Conservation (phyloP, 2,329 filamentous ascomycete genomes). For the Thermoascus crustaceus region DNA sequence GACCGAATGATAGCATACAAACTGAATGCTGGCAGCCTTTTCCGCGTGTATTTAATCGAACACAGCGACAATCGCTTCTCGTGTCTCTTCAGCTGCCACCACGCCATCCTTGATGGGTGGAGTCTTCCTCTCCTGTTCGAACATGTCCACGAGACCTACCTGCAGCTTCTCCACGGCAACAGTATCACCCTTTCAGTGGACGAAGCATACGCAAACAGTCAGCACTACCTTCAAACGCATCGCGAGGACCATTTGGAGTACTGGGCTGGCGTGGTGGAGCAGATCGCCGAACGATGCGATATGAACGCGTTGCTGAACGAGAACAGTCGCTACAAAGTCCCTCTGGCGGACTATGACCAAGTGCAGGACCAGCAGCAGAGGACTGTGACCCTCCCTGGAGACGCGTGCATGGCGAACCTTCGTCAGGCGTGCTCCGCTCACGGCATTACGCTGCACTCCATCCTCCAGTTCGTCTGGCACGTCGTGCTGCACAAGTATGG, state of each 20-base stretch:
- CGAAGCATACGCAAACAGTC: background rate
- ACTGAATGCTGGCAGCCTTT: background rate
- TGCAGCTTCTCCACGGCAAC: background rate
- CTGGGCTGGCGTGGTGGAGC: background rate
- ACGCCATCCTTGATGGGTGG: slow-evolving; percentile 1
- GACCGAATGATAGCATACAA: background rate
- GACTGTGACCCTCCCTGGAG: background rate
- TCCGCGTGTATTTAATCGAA: background rate
- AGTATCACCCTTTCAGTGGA: background rate
- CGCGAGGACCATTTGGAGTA: background rate
- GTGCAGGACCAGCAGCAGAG: background rate
- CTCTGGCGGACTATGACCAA: slow-evolving; percentile 1
- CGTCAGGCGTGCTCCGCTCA: background rate
- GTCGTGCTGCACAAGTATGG: background rate
- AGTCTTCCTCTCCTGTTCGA: slow-evolving; percentile 3
- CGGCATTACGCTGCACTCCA: slow-evolving; percentile 1
- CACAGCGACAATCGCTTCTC: background rate
- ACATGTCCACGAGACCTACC: slow-evolving; percentile 1
- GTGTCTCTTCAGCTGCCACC: slow-evolving; percentile 1
- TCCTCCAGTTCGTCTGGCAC: slow-evolving; percentile 1
- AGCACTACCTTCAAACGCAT: background rate
- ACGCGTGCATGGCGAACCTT: background rate
- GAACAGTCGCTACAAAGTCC: slow-evolving; percentile 1
- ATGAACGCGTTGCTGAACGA: slow-evolving; percentile 1
- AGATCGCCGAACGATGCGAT: slow-evolving; percentile 1